Percentiles rank a stretch among this genome's conserved stretches.
Evolutionary conservation across 495 filamentous ascomycete species (phyloP).

Genomic region (Xylaria flabelliformis): DNA sequence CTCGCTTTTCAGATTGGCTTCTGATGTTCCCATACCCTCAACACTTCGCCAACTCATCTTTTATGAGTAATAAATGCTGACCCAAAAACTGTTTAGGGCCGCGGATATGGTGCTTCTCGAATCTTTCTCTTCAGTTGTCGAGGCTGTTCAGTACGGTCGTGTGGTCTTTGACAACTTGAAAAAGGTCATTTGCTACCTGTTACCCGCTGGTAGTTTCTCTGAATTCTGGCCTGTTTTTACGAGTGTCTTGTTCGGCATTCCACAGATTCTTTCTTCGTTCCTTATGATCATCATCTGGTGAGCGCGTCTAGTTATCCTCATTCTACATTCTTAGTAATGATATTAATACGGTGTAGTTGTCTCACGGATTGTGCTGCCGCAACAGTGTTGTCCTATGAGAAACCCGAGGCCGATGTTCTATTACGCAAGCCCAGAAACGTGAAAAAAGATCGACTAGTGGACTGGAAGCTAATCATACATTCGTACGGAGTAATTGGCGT

Average conservation of each 20-base stretch:
- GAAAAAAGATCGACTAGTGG: constrained; percentile 67
- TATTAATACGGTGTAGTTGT: constrained; percentile 51
- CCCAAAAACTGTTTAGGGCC: constrained; percentile 42
- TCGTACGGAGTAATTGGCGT: constrained; percentile 69
- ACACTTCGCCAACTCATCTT: neutral
- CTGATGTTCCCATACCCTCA: too few species aligned
- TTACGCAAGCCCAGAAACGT: constrained; percentile 64
- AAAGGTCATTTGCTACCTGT: constrained; percentile 74
- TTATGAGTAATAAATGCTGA: neutral
- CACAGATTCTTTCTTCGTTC: constrained; percentile 70
- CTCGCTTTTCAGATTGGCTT: neutral
- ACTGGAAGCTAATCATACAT: constrained; percentile 67
- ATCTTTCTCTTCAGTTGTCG: constrained; percentile 69
- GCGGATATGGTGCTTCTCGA: constrained; percentile 75
- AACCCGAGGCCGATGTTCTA: constrained; percentile 73
- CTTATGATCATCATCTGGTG: constrained; percentile 71
- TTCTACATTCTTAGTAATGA: constrained; percentile 8
- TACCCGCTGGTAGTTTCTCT: constrained; percentile 69
- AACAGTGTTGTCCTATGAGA: constrained; percentile 72
- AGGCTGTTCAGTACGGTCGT: constrained; percentile 70
- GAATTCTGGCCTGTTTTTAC: constrained; percentile 77
- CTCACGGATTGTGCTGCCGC: constrained; percentile 73
- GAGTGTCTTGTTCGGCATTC: constrained; percentile 71
- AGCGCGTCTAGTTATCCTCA: neutral
- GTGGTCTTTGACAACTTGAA: constrained; percentile 76